Evolutionary conservation across 495 filamentous ascomycete genomes (phyloP).

Genomic region (Peziza echinospora): DNA sequence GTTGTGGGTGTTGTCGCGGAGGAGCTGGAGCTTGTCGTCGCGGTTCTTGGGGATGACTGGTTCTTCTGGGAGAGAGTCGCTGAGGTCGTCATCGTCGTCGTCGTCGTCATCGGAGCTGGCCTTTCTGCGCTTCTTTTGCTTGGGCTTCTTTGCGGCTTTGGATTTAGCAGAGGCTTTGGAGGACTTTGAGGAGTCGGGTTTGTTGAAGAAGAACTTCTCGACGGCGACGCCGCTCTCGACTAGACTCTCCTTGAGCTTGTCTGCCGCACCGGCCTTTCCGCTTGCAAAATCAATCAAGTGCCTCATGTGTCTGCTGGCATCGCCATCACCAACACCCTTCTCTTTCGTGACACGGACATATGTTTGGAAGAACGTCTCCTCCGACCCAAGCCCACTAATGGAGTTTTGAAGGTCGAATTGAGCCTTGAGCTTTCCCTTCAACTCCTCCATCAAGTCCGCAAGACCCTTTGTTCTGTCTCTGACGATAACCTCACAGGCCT

Average conservation of each 20-base stretch:
- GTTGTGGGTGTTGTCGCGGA: constrained; percentile 15
- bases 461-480: constrained; percentile 20
- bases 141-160: not conserved
- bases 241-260: not conserved
- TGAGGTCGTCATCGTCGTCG: not conserved
- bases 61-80: not conserved
- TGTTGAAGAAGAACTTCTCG: not conserved
- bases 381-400: not conserved
- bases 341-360: not conserved
- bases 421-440: constrained; percentile 18
- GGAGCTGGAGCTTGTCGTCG: constrained; percentile 12
- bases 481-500: constrained; percentile 21
- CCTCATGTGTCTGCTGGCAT: constrained; percentile 1
- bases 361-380: constrained; percentile 5
- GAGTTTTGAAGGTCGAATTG: not conserved
- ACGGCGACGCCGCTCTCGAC: not conserved
- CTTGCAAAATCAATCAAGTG: constrained; percentile 3
- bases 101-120: not conserved
- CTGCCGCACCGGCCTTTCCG: not conserved
- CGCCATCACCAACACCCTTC: not conserved
- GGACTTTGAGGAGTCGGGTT: not conserved
- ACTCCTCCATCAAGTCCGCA: constrained; percentile 16
- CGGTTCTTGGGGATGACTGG: constrained; percentile 4
- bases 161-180: not conserved
- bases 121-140: not conserved